Evolutionary conservation across 2,329 filamentous ascomycete species (phyloP), one percentile per base, ranked within the genome.

Genomic region (Hypoxylon rubiginosum): DNA sequence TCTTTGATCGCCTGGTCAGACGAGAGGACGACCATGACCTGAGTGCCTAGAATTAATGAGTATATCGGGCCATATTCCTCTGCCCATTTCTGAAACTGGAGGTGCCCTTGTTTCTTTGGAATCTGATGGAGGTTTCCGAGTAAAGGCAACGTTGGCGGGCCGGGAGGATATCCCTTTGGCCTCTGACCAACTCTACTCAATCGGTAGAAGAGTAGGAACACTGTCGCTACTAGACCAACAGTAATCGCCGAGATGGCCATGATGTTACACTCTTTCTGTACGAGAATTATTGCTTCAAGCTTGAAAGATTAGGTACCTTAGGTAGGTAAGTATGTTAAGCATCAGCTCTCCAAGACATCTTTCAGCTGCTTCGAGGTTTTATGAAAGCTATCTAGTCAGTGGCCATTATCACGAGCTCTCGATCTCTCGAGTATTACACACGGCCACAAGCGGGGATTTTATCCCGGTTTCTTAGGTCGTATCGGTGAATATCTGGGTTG

Each of bases 71-170:
- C 82, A 50, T 87, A 87, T 70, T 85, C 77, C 5, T 81, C 68
- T 0, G 84, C 83, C 85, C 85, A 87, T 71, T 84, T 82, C 39
- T 83, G 73, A 56, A 85, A 85, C 56, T 86, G 82, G 0, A 83
- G 66, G 58, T 85, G 81, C 0, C 72, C 72, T 26, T 83, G 75
- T 5, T 76, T 53, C 2, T 73, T 75, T 0, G 83, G 84, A 71
- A 86, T 83, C 64, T 80, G 80, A 67, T 85, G 84, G 1, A 87
- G 69, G 49, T 87, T 87, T 4, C 85, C 85, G 6, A 87, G 72
- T 1, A 87, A 59, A 0, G 84, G 85, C 1, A 85, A 34, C 0
- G 84, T 85, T 0, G 83, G 83, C 4, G 85, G 85, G 0, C 85
- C 85, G 0, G 84, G 84, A 9, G 84, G 84, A 36, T 76, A 82